Percentiles rank a stretch among this genome's conserved stretches.
Conservation (phyloP, 352 stramenopile species). For the Pilasporangium apinafurcum region DNA sequence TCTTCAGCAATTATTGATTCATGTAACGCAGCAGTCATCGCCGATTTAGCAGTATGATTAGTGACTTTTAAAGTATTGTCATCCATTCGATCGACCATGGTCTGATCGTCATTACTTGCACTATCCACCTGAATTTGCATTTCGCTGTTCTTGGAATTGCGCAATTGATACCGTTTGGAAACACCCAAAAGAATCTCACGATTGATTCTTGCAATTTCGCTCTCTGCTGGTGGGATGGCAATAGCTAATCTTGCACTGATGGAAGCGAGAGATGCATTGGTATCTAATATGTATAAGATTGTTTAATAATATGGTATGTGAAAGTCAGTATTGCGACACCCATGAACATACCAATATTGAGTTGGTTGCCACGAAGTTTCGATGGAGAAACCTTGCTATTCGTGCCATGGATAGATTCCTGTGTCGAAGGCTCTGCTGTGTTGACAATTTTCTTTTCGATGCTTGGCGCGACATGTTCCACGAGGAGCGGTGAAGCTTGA, state of each 20-base stretch:
- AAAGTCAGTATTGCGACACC: background rate
- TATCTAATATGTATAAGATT: slow-evolving; percentile 11
- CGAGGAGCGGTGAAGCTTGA: no score
- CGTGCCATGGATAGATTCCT: no score
- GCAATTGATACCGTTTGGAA: slow-evolving; percentile 10
- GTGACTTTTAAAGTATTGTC: background rate
- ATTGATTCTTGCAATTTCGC: slow-evolving; percentile 69
- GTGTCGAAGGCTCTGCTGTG: no score
- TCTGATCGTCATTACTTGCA: background rate
- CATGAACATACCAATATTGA: slow-evolving; percentile 28
- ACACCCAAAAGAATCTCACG: slow-evolving; percentile 26
- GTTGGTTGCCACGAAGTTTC: slow-evolving; percentile 22
- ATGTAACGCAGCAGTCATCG: slow-evolving; percentile 27
- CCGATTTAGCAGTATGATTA: slow-evolving; percentile 14
- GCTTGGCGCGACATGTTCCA: no score
- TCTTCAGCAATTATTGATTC: slow-evolving; percentile 73
- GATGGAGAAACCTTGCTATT: background rate
- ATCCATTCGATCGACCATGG: background rate
- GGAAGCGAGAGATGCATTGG: slow-evolving; percentile 34
- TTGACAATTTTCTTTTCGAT: no score
- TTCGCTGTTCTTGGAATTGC: slow-evolving; percentile 4
- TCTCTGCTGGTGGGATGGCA: slow-evolving; percentile 48
- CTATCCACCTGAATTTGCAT: background rate
- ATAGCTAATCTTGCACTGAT: slow-evolving; percentile 57
- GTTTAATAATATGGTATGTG: background rate